phyloP scores from a whole-genome alignment of 192 early-diverging fungal species.

The Backusella macrospora region DNA sequence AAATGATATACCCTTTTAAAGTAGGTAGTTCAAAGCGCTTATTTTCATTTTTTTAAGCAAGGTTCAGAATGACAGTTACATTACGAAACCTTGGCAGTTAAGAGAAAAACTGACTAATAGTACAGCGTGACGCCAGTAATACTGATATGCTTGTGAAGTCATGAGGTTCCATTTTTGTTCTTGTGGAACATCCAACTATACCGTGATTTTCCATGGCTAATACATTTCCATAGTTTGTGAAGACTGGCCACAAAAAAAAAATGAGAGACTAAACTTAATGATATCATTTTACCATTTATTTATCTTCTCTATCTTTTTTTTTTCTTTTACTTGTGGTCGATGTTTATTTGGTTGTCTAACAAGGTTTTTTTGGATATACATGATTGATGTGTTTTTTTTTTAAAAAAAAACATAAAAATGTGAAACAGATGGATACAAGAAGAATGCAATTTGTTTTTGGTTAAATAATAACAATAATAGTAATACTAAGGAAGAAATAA shows the following conservation, averaged over 20 bases:
- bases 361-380: not conserved
- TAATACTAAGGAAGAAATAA: not conserved
- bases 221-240: not conserved
- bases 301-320: no score
- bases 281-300: not conserved
- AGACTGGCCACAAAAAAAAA: constrained; percentile 1
- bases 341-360: constrained; percentile 4
- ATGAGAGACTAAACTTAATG: not conserved
- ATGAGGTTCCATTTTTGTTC: not conserved
- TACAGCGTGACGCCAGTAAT: not conserved
- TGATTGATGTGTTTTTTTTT: not conserved
- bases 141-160: not conserved
- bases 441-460: constrained; percentile 17
- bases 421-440: constrained; percentile 8
- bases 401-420: not conserved
- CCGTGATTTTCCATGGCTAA: not conserved
- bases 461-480: constrained; percentile 6
- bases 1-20: no score
- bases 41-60: not conserved
- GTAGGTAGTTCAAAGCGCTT: no score
- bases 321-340: not conserved
- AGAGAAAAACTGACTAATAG: not conserved
- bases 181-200: not conserved
- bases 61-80: not conserved
- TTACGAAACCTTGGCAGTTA: not conserved